Base-by-base conservation (phyloP, 2,329 filamentous ascomycete species). In the Lasiodiplodia hormozganensis region DNA sequence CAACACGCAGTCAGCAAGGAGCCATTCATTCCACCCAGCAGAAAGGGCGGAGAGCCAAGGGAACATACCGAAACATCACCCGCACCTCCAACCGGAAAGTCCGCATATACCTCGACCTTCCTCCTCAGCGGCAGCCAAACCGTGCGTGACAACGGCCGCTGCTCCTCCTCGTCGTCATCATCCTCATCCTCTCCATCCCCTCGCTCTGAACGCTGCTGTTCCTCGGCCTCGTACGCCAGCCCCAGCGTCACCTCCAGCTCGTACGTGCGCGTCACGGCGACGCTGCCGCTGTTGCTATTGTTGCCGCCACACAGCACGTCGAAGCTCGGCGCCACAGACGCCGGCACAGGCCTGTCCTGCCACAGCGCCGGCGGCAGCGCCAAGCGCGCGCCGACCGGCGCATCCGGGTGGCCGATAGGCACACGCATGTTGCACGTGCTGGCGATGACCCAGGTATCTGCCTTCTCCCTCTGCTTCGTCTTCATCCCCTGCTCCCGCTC, bases 221-320 rank as follows among this genome's bases (percentile, higher is more conserved):
- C 3, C 18, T 43, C 18, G 43, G 58, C 49, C 58, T 62, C 58
- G 28, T 62, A 62, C 25, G 58, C 51, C 43, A 62, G 58, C 14
- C 58, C 58, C 14, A 62, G 58, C n/a, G 58, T 62, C 28, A 62
- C 51, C 58, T 62, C 58, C 16, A 62, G 16, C 28, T 62, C 58
- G 28, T 62, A 62, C 23, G 43, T 28, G 18, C 58, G 58, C 28
- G 58, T 5, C 58, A 62, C 58, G n/a, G 28, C 43, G 28, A 43
- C 40, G 14, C 40, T 1, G 16, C 8, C 18, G 40, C 16, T 7
- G 40, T 7, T 43, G 40, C 16, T 31, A 2, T 34, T 34, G 31
- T 7, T 14, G 16, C 40, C 16, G 40, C 40, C 4, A 7, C 40
- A 43, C 40, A 43, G 51, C 10, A 62, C 43, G n/a, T 62, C 28